Evolutionary conservation across 352 stramenopile genomes (phyloP), one percentile per base, ranked within the genome.

Genomic region (Phytopythium kandeliae): DNA sequence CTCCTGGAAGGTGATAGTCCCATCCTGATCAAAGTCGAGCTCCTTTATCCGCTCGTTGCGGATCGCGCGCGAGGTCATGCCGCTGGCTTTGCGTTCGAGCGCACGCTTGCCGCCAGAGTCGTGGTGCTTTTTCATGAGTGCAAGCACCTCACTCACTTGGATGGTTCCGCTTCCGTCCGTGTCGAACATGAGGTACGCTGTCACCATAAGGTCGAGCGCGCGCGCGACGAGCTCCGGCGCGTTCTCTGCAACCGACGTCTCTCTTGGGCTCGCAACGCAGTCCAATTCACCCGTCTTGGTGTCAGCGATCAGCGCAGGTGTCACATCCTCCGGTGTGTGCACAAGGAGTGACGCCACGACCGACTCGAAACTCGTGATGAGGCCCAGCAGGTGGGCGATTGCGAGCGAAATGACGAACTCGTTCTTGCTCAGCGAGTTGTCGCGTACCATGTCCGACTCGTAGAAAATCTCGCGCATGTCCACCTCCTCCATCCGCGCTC

Each of bases 1-100:
- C 54, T 96, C 86, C 55, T 93, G 80, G 53, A 93, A 95, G 21
- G 85, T 95, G 66, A 95, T 93, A 10, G 74, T 91, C 46, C 86
- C 85, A 40, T 95, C 82, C n/a, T 85, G 62, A 56, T 96, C 79
- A 45, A 86, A 69, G 54, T 96, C 86, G 43, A 96, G 67, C 54
- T 96, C 85, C 53, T 93, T 87, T 77, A 89, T 91, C 55, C 86
- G 75, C 56, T 92, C 81, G 25, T 74, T 55, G 12, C 68, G 75
- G 41, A 86, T 86, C 33, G 66, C 57, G 43, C 83, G 75, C 12
- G 78, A 84, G 30, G 77, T 80, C 31, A 81, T 62, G 19, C 73
- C 63, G 52, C 74, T 90, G 19, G 66, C 48, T 46, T 81, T 73
- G 33, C 78, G 69, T 42, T 83, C 69, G 2, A 88, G 67, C 49